These are phyloP conservation scores for Thymus quinquecostatus DNA, from an alignment of 257 asterid species.

Conservation along the genomic window DNA sequence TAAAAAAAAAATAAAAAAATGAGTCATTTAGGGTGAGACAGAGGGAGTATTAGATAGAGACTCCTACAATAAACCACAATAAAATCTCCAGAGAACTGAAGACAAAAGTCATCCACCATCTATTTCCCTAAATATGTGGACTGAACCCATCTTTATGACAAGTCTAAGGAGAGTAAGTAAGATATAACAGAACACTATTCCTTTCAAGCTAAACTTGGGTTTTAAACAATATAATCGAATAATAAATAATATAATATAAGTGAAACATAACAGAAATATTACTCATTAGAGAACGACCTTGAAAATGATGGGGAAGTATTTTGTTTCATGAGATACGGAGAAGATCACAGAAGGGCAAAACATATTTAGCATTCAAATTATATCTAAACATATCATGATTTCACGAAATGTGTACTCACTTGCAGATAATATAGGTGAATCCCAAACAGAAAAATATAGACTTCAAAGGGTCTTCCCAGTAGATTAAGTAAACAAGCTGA, in stretches of 20 bases:
- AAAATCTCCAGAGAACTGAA: slow-evolving; percentile 3
- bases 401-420: slow-evolving; percentile 45
- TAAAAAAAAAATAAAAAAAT: no score
- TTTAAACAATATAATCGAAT: no score
- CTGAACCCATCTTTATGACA: background rate
- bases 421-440: slow-evolving; percentile 60
- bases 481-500: slow-evolving; percentile 60
- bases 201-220: background rate
- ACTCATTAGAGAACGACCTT: slow-evolving; percentile 5
- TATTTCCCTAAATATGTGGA: background rate
- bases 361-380: background rate
- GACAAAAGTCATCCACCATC: background rate
- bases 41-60: no score
- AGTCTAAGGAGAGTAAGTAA: background rate
- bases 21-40: no score
- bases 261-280: background rate
- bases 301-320: slow-evolving; percentile 1
- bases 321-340: slow-evolving; percentile 2
- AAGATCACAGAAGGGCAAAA: slow-evolving; percentile 8
- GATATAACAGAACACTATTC: background rate
- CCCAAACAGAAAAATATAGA: slow-evolving; percentile 63
- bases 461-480: slow-evolving; percentile 80
- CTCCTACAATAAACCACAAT: background rate
- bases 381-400: slow-evolving; percentile 19
- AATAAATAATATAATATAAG: no score